Evolutionary conservation across 2,329 filamentous ascomycete genomes (phyloP).

Genomic region (Neonectria ditissima): DNA sequence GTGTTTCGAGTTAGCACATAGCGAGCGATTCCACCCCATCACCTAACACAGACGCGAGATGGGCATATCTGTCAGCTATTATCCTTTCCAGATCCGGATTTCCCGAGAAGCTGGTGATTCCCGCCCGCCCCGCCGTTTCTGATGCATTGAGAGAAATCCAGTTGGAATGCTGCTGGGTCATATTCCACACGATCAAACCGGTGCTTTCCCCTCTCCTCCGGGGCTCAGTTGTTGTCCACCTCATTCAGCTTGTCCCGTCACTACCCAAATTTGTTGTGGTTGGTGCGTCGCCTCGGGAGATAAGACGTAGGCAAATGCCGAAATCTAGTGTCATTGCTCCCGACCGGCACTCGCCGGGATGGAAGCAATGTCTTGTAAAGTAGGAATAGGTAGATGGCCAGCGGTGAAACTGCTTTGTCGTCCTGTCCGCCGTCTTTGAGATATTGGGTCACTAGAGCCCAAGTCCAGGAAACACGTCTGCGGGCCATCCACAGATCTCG

Average conservation of each 20-base stretch:
- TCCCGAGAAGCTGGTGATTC: slow-evolving; percentile 2
- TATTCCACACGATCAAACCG: neutral
- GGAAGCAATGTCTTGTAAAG: neutral
- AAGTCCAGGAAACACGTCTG: neutral
- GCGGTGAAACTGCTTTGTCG: neutral
- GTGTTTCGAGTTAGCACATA: neutral
- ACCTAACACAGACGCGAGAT: slow-evolving; percentile 9
- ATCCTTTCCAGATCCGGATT: slow-evolving; percentile 6
- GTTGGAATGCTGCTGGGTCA: neutral
- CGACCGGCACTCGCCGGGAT: neutral
- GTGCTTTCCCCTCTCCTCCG: neutral
- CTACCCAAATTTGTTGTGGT: neutral
- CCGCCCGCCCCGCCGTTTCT: neutral
- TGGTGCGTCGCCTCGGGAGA: neutral
- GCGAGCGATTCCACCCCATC: neutral
- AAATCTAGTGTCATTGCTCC: neutral
- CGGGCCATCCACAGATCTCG: neutral
- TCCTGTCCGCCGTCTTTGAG: neutral
- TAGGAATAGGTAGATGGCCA: no score
- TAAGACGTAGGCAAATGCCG: neutral
- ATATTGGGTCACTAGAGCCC: neutral
- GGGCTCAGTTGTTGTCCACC: neutral
- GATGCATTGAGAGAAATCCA: neutral
- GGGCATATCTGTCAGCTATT: slow-evolving; percentile 15
- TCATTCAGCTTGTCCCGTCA: neutral